These are phyloP conservation scores for Globisporangium acanthophoron DNA, from an alignment of 352 stramenopile genomes.

Conservation along the genomic window DNA sequence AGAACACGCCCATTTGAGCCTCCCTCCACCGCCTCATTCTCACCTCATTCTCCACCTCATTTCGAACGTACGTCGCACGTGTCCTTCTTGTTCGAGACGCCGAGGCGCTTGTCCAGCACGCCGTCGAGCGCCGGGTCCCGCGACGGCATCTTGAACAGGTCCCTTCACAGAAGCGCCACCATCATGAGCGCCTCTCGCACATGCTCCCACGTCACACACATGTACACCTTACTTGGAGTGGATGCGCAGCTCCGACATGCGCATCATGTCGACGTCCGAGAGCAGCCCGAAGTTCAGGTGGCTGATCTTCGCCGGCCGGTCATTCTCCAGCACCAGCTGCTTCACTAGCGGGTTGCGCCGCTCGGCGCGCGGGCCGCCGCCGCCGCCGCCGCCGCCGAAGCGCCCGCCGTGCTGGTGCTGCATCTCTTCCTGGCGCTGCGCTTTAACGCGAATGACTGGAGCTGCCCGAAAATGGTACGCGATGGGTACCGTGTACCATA, in stretches of 20 bases:
- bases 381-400: constrained; percentile 11
- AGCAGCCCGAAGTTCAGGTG: constrained; percentile 98
- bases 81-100: constrained; percentile 96
- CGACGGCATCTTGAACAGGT: constrained; percentile 96
- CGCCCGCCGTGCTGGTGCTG: constrained; percentile 21
- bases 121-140: constrained; percentile 90
- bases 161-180: constrained; percentile 34
- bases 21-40: background rate
- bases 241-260: constrained; percentile 93
- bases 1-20: background rate
- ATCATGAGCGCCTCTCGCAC: background rate
- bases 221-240: constrained; percentile 51
- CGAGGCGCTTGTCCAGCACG: constrained; percentile 96
- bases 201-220: background rate
- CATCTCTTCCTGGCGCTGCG: constrained; percentile 13
- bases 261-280: constrained; percentile 94
- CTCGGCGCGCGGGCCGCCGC: constrained; percentile 31
- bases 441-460: background rate
- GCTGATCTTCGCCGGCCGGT: constrained; percentile 92
- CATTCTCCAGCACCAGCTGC: constrained; percentile 87
- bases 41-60: no score
- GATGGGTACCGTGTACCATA: no score
- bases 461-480: background rate
- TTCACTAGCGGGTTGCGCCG: constrained; percentile 85
- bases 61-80: constrained; percentile 87